Evolutionary conservation across 352 stramenopile genomes (phyloP), one percentile per base, ranked within the genome.

Genomic region (Aphanomyces cochlioides): DNA sequence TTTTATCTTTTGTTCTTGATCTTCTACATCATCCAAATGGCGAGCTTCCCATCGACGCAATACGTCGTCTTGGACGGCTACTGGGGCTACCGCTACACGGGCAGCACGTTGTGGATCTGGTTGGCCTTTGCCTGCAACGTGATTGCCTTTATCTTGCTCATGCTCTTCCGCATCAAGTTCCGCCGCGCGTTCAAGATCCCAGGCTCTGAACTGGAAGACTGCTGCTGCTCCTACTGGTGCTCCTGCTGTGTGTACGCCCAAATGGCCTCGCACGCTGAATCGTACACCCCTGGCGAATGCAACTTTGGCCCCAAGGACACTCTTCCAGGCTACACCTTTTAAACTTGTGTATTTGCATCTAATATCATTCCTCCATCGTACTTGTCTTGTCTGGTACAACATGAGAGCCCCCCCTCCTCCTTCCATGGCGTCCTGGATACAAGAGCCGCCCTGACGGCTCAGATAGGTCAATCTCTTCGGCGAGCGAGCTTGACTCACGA

Each of bases 1-100:
- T 38, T 73, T 37, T 66, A 74, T 47, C 28, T 71, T 15, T 21
- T 64, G 5, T 56, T 43, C 13, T 68, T 66, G 50, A 39, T 72
- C 17, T 37, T 61, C 12, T 61, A 39, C 54, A 21, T 61, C 21
- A 13, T 61, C 54, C 54, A 50, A 50, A 50, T 50, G 10, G 10
- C 17, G 10, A 50, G 17, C 43, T n/a, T 50, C 17, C 43, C 43
- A 12, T n/a, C 10, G 10, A n/a, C 17, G 10, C 10, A n/a, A 12
- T 50, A n/a, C 17, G 2, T 50, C 43, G 10, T 12, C 43, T 12
- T n/a, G 10, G 43, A n/a, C 43, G 10, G 43, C 43, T n/a, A 0
- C 17, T 50, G 43, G 10, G 43, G 43, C 2, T 50, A n/a, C 17
- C 43, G 10, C 43, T n/a, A 12, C 43, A n/a, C 17, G 10, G 43